Evolutionary conservation across 1,139 yeast species (phyloP).

Genomic region (Zygosaccharomyces sapae): DNA sequence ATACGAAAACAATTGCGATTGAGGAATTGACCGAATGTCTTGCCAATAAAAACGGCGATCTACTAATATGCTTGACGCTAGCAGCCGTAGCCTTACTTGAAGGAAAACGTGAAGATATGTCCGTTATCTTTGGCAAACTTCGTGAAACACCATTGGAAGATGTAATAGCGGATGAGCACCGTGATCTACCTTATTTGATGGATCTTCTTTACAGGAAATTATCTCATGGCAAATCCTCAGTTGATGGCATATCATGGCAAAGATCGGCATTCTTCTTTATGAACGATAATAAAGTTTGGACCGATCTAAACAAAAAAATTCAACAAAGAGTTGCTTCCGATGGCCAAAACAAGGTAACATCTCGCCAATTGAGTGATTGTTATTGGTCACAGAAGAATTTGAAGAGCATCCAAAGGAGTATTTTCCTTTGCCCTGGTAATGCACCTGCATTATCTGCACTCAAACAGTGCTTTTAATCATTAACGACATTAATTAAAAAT

Average conservation of each 20-base stretch:
- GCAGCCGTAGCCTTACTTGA: constrained; percentile 79
- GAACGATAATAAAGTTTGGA: constrained; percentile 65
- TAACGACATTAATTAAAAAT: neutral
- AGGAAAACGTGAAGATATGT: constrained; percentile 45
- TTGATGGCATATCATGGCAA: constrained; percentile 48
- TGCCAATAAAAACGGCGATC: constrained; percentile 58
- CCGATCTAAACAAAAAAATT: constrained; percentile 47
- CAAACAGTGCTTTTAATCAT: constrained; percentile 27
- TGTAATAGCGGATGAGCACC: constrained; percentile 48
- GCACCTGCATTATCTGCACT: constrained; percentile 26
- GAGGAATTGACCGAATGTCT: constrained; percentile 65
- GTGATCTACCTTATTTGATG: constrained; percentile 58
- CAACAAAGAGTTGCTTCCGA: constrained; percentile 52
- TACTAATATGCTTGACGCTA: constrained; percentile 62
- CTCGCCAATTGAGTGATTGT: constrained; percentile 50
- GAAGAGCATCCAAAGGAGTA: constrained; percentile 58
- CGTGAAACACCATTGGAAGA: constrained; percentile 47
- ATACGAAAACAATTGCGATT: constrained; percentile 76
- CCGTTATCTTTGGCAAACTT: constrained; percentile 64
- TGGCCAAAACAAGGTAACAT: constrained; percentile 44
- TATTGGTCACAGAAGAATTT: constrained; percentile 46
- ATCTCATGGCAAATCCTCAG: neutral
- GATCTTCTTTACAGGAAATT: constrained; percentile 30
- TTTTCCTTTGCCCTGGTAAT: constrained; percentile 47
- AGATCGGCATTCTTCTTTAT: constrained; percentile 73